Conservation (phyloP, 306 rosid species). For the Benincasa hispida region DNA sequence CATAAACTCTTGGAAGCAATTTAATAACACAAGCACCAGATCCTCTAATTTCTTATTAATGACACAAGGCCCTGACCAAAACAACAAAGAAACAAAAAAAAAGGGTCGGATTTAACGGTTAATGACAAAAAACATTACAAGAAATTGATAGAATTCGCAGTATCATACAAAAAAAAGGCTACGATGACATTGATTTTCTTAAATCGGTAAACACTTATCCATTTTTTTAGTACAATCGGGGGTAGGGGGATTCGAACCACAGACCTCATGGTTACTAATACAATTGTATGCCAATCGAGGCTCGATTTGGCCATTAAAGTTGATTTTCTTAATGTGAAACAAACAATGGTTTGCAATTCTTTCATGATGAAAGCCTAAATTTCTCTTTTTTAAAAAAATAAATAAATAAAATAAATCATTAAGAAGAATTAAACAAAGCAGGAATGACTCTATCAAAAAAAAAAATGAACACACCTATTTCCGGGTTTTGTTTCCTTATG, state of each 20-base stretch:
- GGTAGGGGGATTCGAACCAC: too few relatives aligned
- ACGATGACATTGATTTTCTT: not conserved
- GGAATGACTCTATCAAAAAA: not conserved
- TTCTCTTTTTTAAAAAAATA: not conserved
- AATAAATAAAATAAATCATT: not conserved
- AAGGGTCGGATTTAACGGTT: not conserved
- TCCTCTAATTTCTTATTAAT: constrained; percentile 43
- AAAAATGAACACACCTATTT: not conserved
- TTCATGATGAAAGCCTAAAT: not conserved
- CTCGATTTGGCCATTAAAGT: too few relatives aligned
- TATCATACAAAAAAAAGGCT: not conserved
- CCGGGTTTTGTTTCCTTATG: not conserved
- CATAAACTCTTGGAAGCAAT: constrained; percentile 64
- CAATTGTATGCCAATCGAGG: too few relatives aligned
- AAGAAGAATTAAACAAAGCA: not conserved
- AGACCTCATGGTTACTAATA: too few relatives aligned
- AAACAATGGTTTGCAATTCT: not conserved
- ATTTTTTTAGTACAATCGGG: too few relatives aligned
- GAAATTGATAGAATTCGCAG: not conserved
- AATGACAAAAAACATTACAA: not conserved
- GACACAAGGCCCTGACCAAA: constrained; percentile 37
- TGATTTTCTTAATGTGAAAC: not conserved
- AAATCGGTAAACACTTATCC: too few relatives aligned
- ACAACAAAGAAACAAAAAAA: not conserved
- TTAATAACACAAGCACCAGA: constrained; percentile 47